phyloP scores from a whole-genome alignment of 176 grass and related monocot species.

The Rhynchospora tenuis region DNA sequence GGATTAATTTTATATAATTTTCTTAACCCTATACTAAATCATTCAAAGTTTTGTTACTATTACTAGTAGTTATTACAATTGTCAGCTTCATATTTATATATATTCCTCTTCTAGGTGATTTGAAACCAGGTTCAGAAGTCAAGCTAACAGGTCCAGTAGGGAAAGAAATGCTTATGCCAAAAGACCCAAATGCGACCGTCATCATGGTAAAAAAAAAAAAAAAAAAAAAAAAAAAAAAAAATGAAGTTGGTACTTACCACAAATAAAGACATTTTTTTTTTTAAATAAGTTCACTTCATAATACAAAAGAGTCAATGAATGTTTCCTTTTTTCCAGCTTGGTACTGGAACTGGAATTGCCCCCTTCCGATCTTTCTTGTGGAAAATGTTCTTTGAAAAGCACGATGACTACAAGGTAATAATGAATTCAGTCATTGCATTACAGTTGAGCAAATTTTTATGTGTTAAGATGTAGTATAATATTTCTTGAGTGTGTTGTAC shows the following conservation, averaged over 20 bases:
- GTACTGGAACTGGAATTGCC: constrained; percentile 83
- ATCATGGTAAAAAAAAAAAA: constrained; percentile 52
- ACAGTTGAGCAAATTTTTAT: neutral
- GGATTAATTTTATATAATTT: neutral
- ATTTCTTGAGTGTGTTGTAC: constrained; percentile 18
- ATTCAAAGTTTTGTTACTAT: neutral
- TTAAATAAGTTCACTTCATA: neutral
- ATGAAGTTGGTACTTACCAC: too few species aligned
- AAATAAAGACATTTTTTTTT: neutral
- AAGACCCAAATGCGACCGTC: constrained; percentile 70
- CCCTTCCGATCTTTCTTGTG: constrained; percentile 84
- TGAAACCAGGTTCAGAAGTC: constrained; percentile 65
- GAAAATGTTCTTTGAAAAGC: constrained; percentile 99
- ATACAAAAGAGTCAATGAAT: neutral
- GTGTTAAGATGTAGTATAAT: neutral
- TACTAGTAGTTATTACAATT: neutral
- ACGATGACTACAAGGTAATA: constrained; percentile 75
- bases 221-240: neutral
- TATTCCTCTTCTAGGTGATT: constrained; percentile 46
- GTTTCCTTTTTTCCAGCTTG: constrained; percentile 49
- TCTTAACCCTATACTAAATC: neutral
- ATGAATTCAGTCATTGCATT: neutral
- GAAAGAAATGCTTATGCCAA: constrained; percentile 99
- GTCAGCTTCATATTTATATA: neutral
- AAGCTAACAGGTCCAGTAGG: constrained; percentile 84